Base-by-base conservation (phyloP, 2,329 filamentous ascomycete species). In the Ophiostoma tasmaniense region DNA sequence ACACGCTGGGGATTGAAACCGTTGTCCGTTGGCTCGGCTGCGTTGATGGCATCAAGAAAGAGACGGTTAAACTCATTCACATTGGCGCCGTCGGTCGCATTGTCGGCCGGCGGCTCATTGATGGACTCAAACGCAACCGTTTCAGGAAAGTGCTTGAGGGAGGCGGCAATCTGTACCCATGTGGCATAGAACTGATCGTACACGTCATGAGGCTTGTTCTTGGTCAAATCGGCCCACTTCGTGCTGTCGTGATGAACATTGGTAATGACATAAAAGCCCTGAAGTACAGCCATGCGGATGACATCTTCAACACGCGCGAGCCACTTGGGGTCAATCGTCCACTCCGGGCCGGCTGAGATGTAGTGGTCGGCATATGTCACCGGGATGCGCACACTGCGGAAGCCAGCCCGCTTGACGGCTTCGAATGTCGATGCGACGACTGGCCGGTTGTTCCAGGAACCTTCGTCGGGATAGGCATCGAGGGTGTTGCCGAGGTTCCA, bases 401-500 rank as follows among this genome's bases (percentile, higher is more conserved):
- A 88, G 0, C 85, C 85, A 0, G 82, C 79, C 1, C 78, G 76
- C 73, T 84, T 83, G 42, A 85, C 79, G 66, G 82, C 77, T 61
- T 83, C 78, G 69, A 88, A 85, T 0, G 84, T 86, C 1, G 75
- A 74, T 2, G 77, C 77, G 6, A 80, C 77, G 0, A 86, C 84
- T 0, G 82, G 80, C 0, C 81, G 78, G 69, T 87, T 87, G 72
- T 85, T 85, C 85, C 85, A 88, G 2, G 81, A 83, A 5, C 83
- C 84, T 74, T 88, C 86, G 66, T 81, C 78, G 5, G 84, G 81
- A 8, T 81, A 76, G 1, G 84, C 84, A 73, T 87, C 86, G 37
- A 88, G 79, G 0, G 84, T 86, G 69, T 88, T 88, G 11, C 85
- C 86, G 10, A 87, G 73, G 71, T 87, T 88, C 85, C 85, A 88